A percentile compares a stretch with the other conserved stretches of the same genome.
Evolutionary conservation across 306 rosid species (phyloP).

Genomic region (Ziziphus jujuba): DNA sequence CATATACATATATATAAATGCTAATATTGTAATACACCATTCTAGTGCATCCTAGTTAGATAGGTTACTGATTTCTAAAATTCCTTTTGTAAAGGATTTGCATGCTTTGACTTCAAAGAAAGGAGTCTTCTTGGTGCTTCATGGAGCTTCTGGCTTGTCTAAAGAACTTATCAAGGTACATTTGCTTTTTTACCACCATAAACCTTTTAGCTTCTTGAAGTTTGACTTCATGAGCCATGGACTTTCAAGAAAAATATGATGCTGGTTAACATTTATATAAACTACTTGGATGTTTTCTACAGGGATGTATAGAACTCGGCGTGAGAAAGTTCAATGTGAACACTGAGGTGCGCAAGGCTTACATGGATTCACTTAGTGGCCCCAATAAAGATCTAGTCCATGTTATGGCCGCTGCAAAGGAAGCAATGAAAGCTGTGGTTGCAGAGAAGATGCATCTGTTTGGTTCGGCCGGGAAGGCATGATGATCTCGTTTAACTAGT

Average conservation of each 20-base stretch:
- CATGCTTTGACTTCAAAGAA: slow-evolving; percentile 58
- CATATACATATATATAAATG: no score
- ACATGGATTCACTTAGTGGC: slow-evolving; percentile 69
- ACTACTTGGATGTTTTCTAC: slow-evolving; percentile 27
- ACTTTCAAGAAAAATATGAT: not conserved
- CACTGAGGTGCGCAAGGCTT: slow-evolving; percentile 95
- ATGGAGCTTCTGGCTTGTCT: slow-evolving; percentile 90
- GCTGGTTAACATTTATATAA: slow-evolving; percentile 11
- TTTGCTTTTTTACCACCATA: not conserved
- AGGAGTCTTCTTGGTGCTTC: slow-evolving; percentile 80
- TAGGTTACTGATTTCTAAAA: slow-evolving; percentile 30
- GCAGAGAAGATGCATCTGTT: slow-evolving; percentile 89
- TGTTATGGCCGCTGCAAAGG: slow-evolving; percentile 83
- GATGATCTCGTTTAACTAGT: not conserved
- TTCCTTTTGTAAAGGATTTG: slow-evolving; percentile 49
- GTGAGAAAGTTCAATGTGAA: slow-evolving; percentile 95
- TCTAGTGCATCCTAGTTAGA: not conserved
- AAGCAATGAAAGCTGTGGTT: slow-evolving; percentile 85
- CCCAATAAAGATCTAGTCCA: slow-evolving; percentile 79
- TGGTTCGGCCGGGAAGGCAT: slow-evolving; percentile 92
- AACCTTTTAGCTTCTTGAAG: slow-evolving; percentile 1
- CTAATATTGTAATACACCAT: not conserved
- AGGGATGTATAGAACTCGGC: slow-evolving; percentile 75
- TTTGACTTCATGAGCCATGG: slow-evolving; percentile 3
- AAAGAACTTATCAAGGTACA: slow-evolving; percentile 72